phyloP scores from a whole-genome alignment of 352 stramenopile genomes.

The Phytopythium mirpurense region DNA sequence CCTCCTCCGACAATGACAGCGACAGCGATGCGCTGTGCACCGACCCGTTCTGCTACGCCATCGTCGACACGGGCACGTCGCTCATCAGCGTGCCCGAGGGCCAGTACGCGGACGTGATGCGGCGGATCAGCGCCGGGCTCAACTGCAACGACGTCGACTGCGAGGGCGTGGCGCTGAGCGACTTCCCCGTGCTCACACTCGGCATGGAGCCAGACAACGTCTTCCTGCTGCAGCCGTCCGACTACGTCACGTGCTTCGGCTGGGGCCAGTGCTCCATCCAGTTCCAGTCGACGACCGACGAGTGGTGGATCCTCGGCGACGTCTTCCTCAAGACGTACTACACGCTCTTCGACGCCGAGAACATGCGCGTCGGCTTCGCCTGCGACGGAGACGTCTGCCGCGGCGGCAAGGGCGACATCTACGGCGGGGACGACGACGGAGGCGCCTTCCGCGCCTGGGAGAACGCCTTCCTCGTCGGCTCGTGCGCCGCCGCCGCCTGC shows the following conservation, averaged over 20 bases:
- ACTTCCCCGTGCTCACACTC: conserved; percentile 72
- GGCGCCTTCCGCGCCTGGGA: conserved; percentile 43
- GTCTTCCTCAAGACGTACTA: conserved; percentile 92
- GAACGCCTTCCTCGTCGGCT: conserved; percentile 63
- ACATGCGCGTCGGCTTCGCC: conserved; percentile 85
- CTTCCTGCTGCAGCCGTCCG: conserved; percentile 70
- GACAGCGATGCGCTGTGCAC: too few species aligned
- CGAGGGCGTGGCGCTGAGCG: conserved; percentile 30
- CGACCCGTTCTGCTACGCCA: conserved; percentile 77
- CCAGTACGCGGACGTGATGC: conserved; percentile 59
- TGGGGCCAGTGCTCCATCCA: conserved; percentile 76
- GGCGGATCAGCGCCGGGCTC: conserved; percentile 51
- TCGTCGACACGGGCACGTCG: conserved; percentile 87
- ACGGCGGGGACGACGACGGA: conserved; percentile 37
- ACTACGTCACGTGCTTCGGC: conserved; percentile 76
- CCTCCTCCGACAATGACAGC: conserved; percentile 29
- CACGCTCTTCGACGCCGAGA: conserved; percentile 87
- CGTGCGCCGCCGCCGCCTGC: conserved; percentile 60
- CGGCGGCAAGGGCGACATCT: conserved; percentile 63
- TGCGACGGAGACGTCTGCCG: conserved; percentile 77
- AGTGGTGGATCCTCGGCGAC: conserved; percentile 89
- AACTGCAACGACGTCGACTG: conserved; percentile 70
- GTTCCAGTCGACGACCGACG: conserved; percentile 65
- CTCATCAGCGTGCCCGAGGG: conserved; percentile 76
- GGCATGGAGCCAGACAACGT: conserved; percentile 83